Conservation (phyloP, 2,329 filamentous ascomycete genomes). For the Sarocladium kiliense region DNA sequence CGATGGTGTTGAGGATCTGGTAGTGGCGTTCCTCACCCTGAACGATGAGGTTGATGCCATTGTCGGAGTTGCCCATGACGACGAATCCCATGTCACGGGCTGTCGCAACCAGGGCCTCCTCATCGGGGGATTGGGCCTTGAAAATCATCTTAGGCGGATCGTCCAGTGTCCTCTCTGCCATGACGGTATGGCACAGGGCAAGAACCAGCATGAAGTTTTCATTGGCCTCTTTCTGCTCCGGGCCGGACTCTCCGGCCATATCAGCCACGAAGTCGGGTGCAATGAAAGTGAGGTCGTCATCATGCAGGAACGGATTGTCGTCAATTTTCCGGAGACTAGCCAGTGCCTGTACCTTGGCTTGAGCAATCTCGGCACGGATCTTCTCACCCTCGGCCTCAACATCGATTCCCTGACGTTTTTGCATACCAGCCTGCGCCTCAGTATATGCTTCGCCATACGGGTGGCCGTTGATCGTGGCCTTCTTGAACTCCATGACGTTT, state of each 20-base stretch:
- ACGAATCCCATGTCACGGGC: slow-evolving; percentile 95
- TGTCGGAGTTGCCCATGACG: slow-evolving; percentile 72
- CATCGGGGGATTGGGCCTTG: slow-evolving; percentile 95
- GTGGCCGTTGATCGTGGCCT: slow-evolving; percentile 92
- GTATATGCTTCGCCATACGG: slow-evolving; percentile 97
- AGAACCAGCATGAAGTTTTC: slow-evolving; percentile 91
- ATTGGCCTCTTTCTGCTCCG: slow-evolving; percentile 71
- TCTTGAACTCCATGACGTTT: slow-evolving; percentile 99
- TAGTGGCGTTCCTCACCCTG: slow-evolving; percentile 83
- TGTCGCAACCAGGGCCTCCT: slow-evolving; percentile 89
- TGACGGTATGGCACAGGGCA: slow-evolving; percentile 94
- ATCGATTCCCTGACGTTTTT: slow-evolving; percentile 82
- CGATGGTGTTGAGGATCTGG: slow-evolving; percentile 85
- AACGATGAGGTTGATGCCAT: slow-evolving; percentile 80
- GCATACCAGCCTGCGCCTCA: slow-evolving; percentile 93
- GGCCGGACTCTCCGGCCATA: slow-evolving; percentile 69
- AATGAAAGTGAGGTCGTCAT: slow-evolving; percentile 87
- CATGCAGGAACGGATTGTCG: slow-evolving; percentile 85
- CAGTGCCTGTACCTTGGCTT: slow-evolving; percentile 69
- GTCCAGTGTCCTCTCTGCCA: slow-evolving; percentile 84
- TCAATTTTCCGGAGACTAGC: slow-evolving; percentile 69
- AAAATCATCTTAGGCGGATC: slow-evolving; percentile 88
- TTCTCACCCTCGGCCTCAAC: slow-evolving; percentile 73
- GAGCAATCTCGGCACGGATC: slow-evolving; percentile 72
- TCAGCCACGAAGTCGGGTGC: slow-evolving; percentile 86